Conservation (phyloP, 768 basidiomycete species). For the Boletellus ananiceps region DNA sequence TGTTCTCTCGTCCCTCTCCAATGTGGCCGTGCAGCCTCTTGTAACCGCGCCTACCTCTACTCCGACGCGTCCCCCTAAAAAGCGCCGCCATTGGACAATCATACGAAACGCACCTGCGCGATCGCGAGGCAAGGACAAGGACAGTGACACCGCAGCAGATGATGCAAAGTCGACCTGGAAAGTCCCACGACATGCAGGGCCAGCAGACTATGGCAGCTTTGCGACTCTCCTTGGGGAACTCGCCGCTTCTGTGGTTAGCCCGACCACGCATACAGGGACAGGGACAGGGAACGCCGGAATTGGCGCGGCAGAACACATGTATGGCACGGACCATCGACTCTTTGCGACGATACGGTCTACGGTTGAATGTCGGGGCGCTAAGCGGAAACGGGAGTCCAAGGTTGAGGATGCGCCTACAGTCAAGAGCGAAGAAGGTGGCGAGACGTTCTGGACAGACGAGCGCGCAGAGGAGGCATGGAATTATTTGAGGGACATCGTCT, state of each 20-base stretch:
- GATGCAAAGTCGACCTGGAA: constrained; percentile 41
- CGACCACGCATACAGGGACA: constrained; percentile 6
- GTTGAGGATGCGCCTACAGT: background rate
- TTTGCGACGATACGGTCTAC: constrained; percentile 38
- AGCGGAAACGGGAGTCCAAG: constrained; percentile 17
- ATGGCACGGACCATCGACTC: constrained; percentile 17
- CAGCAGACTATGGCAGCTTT: constrained; percentile 61
- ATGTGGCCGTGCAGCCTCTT: background rate
- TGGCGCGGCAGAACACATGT: constrained; percentile 6
- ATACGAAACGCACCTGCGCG: constrained; percentile 47
- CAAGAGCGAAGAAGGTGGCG: constrained; percentile 9
- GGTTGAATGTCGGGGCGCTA: constrained; percentile 24
- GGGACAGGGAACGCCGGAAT: constrained; percentile 11
- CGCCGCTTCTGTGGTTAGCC: constrained; percentile 28
- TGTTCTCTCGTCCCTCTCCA: constrained; percentile 13
- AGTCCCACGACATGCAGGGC: constrained; percentile 46
- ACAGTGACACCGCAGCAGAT: constrained; percentile 36
- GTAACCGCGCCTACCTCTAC: background rate
- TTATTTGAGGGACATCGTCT: constrained; percentile 71
- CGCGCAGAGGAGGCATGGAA: constrained; percentile 54
- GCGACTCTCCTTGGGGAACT: constrained; percentile 47
- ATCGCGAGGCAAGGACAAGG: constrained; percentile 47
- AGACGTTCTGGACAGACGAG: constrained; percentile 45
- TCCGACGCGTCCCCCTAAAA: constrained; percentile 11
- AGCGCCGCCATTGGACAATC: constrained; percentile 60